These are phyloP conservation scores for Aspergillus asperescens DNA, from an alignment of 495 filamentous ascomycete species.

Conservation along the genomic window DNA sequence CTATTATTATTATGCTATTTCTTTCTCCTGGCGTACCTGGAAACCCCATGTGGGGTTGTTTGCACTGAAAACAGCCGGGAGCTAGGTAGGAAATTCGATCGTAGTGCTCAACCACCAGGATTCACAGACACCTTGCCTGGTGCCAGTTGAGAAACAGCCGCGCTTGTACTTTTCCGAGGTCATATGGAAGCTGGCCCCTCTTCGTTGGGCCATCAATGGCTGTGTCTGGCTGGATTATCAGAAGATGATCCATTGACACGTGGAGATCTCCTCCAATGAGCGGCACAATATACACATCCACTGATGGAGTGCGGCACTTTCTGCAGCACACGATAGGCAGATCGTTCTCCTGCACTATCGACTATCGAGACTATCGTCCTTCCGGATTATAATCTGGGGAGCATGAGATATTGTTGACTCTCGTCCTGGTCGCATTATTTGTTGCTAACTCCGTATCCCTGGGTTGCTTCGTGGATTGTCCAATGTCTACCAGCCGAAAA, in stretches of 20 bases:
- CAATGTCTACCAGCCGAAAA: too few species aligned
- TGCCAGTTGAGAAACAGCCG: not conserved
- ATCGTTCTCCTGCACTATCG: too few species aligned
- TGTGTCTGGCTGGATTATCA: not conserved
- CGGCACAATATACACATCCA: not conserved
- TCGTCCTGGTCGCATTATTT: too few species aligned
- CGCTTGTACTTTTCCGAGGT: not conserved
- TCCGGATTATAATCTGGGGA: too few species aligned
- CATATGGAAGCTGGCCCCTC: too few species aligned
- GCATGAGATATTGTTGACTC: too few species aligned
- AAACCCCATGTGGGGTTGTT: not conserved
- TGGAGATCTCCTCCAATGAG: not conserved
- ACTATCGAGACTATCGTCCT: too few species aligned
- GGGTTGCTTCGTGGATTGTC: too few species aligned
- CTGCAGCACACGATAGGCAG: too few species aligned
- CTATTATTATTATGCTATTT: not conserved
- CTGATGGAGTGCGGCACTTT: not conserved
- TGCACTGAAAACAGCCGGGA: too few species aligned
- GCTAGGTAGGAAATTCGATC: conserved; percentile 4
- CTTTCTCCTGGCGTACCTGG: not conserved
- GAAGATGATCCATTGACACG: not conserved
- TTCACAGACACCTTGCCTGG: not conserved
- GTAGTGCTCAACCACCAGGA: not conserved
- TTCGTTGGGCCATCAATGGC: not conserved
- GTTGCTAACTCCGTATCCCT: too few species aligned